Conservation (phyloP, 202 grass and related monocot species). For the Carex sylvatica region DNA sequence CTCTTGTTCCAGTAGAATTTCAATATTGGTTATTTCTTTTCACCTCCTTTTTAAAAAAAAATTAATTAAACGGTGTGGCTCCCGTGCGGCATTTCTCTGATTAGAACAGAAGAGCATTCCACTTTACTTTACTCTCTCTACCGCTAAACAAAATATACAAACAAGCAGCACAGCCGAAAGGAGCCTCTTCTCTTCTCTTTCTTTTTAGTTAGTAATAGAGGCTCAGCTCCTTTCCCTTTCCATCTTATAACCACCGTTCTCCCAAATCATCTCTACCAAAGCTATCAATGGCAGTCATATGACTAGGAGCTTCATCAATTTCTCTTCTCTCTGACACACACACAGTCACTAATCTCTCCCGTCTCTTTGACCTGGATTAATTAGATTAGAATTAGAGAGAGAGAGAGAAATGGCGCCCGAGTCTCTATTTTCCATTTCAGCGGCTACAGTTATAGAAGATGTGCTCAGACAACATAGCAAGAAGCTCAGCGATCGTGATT, state of each 20-base stretch:
- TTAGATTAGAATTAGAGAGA: background rate
- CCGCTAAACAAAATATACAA: slow-evolving; percentile 17
- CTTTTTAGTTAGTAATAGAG: slow-evolving; percentile 6
- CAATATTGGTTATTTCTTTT: background rate
- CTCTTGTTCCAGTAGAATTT: background rate
- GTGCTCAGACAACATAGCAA: slow-evolving; percentile 83
- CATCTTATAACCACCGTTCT: slow-evolving; percentile 55
- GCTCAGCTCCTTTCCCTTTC: background rate
- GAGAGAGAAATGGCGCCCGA: slow-evolving; percentile 56
- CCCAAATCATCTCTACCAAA: slow-evolving; percentile 40
- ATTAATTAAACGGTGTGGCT: background rate
- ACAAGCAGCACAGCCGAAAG: slow-evolving; percentile 14
- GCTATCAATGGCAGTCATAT: slow-evolving; percentile 40
- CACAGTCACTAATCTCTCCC: background rate
- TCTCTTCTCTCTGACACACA: background rate
- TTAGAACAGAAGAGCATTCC: background rate
- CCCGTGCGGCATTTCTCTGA: background rate
- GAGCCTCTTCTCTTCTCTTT: background rate
- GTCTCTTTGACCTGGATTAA: background rate
- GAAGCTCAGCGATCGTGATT: slow-evolving; percentile 73
- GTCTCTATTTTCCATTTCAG: slow-evolving; percentile 54
- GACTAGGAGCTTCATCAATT: slow-evolving; percentile 35
- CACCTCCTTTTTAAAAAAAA: background rate
- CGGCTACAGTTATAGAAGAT: slow-evolving; percentile 83
- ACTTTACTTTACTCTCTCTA: slow-evolving; percentile 11